Evolutionary conservation across 495 filamentous ascomycete species (phyloP).

Genomic region (Letharia columbiana): DNA sequence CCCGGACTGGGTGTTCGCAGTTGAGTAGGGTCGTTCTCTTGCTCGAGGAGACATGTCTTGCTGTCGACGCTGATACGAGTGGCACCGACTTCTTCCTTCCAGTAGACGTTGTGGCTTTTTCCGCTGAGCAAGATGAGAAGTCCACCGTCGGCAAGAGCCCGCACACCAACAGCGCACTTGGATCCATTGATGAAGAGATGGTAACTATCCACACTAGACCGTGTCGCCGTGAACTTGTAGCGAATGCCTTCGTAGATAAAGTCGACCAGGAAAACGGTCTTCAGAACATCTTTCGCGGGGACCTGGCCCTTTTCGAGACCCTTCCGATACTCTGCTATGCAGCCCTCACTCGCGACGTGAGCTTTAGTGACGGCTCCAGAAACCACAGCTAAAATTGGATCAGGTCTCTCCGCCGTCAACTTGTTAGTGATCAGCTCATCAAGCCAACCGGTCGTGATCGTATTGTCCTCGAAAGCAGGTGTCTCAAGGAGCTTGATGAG

Average conservation of each 20-base stretch:
- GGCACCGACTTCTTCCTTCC: conserved; percentile 96
- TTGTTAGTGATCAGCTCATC: conserved; percentile 98
- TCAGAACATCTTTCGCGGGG: conserved; percentile 88
- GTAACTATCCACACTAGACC: conserved; percentile 88
- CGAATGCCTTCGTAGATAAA: conserved; percentile 96
- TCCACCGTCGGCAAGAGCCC: conserved; percentile 87
- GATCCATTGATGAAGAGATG: conserved; percentile 99
- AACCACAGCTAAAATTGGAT: conserved; percentile 81
- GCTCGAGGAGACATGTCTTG: conserved; percentile 95
- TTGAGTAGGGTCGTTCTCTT: conserved; percentile 98
- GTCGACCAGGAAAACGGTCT: conserved; percentile 95
- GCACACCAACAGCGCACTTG: conserved; percentile 88
- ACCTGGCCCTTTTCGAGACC: conserved; percentile 97
- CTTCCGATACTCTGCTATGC: conserved; percentile 75
- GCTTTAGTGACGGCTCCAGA: conserved; percentile 94
- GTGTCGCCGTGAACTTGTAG: conserved; percentile 97
- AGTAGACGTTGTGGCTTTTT: conserved; percentile 96
- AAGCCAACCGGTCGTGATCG: conserved; percentile 97
- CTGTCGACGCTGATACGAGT: conserved; percentile 93
- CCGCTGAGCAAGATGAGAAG: conserved; percentile 84
- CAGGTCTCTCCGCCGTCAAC: conserved; percentile 90
- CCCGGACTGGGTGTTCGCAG: conserved; percentile 89
- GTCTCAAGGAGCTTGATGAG: conserved; percentile 98
- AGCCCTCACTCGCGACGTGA: conserved; percentile 81
- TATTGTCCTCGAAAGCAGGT: conserved; percentile 97